Evolutionary conservation across 73 alveolate species (phyloP).

Genomic region (Paramecium tetraurelia): DNA sequence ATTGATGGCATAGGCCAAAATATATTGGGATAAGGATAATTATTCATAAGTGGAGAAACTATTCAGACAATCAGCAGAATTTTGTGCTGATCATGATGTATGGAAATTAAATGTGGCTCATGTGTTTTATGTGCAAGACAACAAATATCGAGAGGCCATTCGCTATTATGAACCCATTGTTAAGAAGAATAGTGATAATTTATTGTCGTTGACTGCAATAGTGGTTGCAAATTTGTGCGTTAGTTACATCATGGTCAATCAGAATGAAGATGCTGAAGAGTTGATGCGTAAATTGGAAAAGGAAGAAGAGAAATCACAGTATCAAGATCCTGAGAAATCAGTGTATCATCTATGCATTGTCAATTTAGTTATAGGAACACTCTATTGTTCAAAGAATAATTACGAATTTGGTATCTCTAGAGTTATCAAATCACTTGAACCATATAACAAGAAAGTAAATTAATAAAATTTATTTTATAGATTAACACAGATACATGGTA

Average conservation of each 20-base stretch:
- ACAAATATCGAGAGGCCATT: conserved; percentile 95
- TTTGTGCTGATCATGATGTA: conserved; percentile 96
- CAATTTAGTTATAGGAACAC: conserved; percentile 95
- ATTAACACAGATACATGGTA: conserved; percentile 84
- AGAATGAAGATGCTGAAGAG: conserved; percentile 99
- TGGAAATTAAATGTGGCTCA: conserved; percentile 97
- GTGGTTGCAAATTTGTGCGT: conserved; percentile 99
- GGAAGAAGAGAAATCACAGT: conserved; percentile 89
- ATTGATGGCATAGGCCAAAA: conserved; percentile 98
- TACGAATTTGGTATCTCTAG: conserved; percentile 98
- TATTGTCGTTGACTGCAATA: conserved; percentile 95
- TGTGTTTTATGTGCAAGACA: conserved; percentile 98
- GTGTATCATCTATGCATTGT: conserved; percentile 98
- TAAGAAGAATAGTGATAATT: conserved; percentile 91
- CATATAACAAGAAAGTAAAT: conserved; percentile 81
- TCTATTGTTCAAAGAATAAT: conserved; percentile 90
- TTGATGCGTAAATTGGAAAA: conserved; percentile 95
- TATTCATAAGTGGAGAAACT: conserved; percentile 96
- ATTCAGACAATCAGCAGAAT: conserved; percentile 97
- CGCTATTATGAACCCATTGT: conserved; percentile 98
- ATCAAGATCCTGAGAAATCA: conserved; percentile 85
- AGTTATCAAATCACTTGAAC: conserved; percentile 95
- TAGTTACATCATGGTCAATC: conserved; percentile 94
- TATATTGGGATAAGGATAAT: conserved; percentile 98
- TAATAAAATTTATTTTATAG: neutral